Evolutionary conservation across 108 stramenopile species (phyloP).

Genomic region (Licmophora abbreviata): DNA sequence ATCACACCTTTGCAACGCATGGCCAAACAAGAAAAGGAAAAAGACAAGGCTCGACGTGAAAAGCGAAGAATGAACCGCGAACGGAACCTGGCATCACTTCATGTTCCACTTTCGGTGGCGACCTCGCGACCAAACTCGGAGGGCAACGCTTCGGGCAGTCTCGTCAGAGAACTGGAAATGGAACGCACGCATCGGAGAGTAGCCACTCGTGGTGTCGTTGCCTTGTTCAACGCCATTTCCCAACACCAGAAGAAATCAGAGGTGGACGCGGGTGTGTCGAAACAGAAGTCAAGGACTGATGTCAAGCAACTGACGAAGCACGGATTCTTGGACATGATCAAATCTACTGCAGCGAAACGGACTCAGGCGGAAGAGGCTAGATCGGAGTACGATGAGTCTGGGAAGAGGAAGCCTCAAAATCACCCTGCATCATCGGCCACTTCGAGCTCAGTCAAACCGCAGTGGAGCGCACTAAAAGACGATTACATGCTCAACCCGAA

Average conservation of each 20-base stretch:
- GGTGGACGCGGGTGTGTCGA: conserved; percentile 10
- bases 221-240: conserved; percentile 83
- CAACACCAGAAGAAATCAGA: conserved; percentile 50
- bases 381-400: neutral
- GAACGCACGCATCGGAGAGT: conserved; percentile 79
- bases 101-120: conserved; percentile 63
- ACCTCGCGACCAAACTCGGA: conserved; percentile 27
- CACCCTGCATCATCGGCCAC: conserved; percentile 1
- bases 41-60: conserved; percentile 28
- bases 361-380: too few species aligned
- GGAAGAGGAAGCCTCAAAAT: conserved; percentile 10
- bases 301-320: conserved; percentile 50
- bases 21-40: conserved; percentile 52
- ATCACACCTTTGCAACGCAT: conserved; percentile 69
- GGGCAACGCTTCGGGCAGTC: conserved; percentile 5
- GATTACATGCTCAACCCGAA: conserved; percentile 72
- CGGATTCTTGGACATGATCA: conserved; percentile 76
- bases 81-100: conserved; percentile 58
- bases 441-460: neutral
- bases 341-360: conserved; percentile 34
- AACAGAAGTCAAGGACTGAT: conserved; percentile 12
- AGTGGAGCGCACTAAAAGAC: conserved; percentile 81
- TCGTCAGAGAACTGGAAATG: conserved; percentile 61
- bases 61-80: conserved; percentile 58
- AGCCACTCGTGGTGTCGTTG: conserved; percentile 86